Base-by-base conservation (phyloP, 2,329 filamentous ascomycete genomes). In the Xylariaceae sp. region DNA sequence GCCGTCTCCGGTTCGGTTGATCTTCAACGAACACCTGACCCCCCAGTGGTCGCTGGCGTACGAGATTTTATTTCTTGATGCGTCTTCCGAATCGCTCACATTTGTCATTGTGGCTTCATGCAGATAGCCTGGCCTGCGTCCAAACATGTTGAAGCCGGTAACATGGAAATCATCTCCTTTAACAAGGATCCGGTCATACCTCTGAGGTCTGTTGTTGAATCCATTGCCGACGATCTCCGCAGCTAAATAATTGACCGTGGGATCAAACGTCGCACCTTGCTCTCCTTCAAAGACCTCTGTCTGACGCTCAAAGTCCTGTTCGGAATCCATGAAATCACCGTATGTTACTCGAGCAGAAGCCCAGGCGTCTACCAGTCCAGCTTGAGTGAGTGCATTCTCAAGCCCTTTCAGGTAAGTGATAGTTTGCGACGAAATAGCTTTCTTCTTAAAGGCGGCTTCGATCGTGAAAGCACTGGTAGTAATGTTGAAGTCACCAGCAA, bases 401-500 rank as follows among this genome's bases (percentile, higher is more conserved):
- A 88, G 73, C 0, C 74, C 71, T 6, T 69, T 65, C 1, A 87
- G 69, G 7, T 74, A 71, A 2, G 65, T 68, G 0, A 73, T 75
- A 1, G 82, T 81, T 45, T 81, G 75, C 0, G 68, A 43, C 0
- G 83, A 83, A n/a, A 89, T 81, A 4, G 75, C 71, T n/a, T 80
- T 79, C 49, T 75, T 79, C 53, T 78, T 76, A 1, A 82, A 61
- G 0, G 86, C 84, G 3, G 75, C 72, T 9, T 81, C 74, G 29
- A 89, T 80, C 0, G 84, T 83, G 49, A 77, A 76, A 1, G 76
- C 72, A 1, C 87, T 89, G 0, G 85, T 87, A 6, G 81, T 76
- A 21, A 89, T 74, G 63, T 89, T 89, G 68, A 88, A 86, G 66
- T 89, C 86, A 3, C 87, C 87, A 0, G 82, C 82, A 17, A 90